Evolutionary conservation across 371 early-diverging fungal species (phyloP).

Genomic region (Mortierella sp.): DNA sequence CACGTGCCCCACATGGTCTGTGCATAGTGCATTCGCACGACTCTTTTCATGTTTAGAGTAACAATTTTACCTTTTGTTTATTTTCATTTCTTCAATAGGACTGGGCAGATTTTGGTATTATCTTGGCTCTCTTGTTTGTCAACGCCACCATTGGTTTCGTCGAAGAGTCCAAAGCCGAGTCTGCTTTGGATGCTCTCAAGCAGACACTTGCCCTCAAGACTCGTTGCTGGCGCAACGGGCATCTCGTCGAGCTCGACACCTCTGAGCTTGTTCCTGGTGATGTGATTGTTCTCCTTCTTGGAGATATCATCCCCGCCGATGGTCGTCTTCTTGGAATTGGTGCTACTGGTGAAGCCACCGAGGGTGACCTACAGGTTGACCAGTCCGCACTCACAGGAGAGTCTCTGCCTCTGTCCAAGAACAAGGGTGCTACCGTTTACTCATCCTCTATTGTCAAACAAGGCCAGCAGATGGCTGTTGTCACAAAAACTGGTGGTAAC

Average conservation of each 20-base stretch:
- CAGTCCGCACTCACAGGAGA: constrained; percentile 97
- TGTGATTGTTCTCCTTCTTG: constrained; percentile 87
- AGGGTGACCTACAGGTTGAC: constrained; percentile 86
- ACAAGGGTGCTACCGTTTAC: constrained; percentile 82
- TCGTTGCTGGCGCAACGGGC: constrained; percentile 83
- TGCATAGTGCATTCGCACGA: neutral
- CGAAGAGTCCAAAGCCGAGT: constrained; percentile 92
- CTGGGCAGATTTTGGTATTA: constrained; percentile 89
- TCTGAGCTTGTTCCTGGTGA: constrained; percentile 90
- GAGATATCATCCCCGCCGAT: constrained; percentile 97
- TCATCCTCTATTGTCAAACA: constrained; percentile 88
- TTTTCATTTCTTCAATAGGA: constrained; percentile 35
- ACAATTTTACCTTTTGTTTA: neutral
- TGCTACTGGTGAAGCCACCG: constrained; percentile 83
- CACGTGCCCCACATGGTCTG: neutral
- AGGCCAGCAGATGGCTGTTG: constrained; percentile 87
- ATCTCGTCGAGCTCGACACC: constrained; percentile 84
- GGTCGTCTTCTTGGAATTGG: constrained; percentile 87
- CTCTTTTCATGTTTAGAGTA: too few species aligned
- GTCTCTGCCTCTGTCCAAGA: constrained; percentile 88
- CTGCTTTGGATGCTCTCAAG: constrained; percentile 91
- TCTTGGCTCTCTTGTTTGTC: constrained; percentile 82
- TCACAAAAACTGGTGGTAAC: constrained; percentile 84
- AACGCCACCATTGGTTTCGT: constrained; percentile 92
- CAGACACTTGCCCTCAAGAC: constrained; percentile 77